Base-by-base conservation (phyloP, 176 grass and related monocot species). In the Phoenix roebelenii region DNA sequence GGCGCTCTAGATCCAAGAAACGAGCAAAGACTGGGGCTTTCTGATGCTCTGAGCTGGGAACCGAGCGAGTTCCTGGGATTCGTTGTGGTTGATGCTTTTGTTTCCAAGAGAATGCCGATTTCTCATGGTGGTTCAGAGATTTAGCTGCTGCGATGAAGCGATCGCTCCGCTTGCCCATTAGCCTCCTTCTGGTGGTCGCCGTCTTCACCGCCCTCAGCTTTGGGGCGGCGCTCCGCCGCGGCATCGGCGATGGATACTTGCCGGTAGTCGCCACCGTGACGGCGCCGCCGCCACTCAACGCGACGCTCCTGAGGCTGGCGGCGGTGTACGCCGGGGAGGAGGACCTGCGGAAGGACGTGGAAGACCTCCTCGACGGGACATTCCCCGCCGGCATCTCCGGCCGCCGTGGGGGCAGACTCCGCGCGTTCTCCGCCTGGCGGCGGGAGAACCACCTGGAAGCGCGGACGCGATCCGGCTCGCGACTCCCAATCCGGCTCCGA, bases 301-400 rank as follows among this genome's bases (percentile, higher is more conserved):
- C 82, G 12, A 49, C 4, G 29, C 65, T 95, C 16, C 17, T 76
- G 55, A 60, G 67, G 82, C 53, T 82, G 18, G 74, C 75, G 16
- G 68, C 65, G 32, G 68, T 66, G 17, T 81, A 95, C 57, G 53
- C 58, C 3, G 71, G 75, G 17, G 84, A 97, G 26, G 69, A 52
- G 18, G 30, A 65, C 6, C 72, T 97, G 25, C 73, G 67, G 3
- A 74, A 72, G 65, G 92, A 97, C 63, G 73, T 97, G 23, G 79
- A 85, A 24, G 78, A 81, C 25, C 76, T 91, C 17, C 84, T 97
- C 65, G 81, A 82, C 23, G 92, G 84, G 32, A 79, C 82, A 48
- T 68, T 97, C 44, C 78, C 84, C 10, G 59, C 51, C 17, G 76
- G 79, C 2, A 53, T 68, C 3, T 23, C 59, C 55, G 74, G 77